Conservation (phyloP, 495 filamentous ascomycete species). For the Acidiella bohemica region DNA sequence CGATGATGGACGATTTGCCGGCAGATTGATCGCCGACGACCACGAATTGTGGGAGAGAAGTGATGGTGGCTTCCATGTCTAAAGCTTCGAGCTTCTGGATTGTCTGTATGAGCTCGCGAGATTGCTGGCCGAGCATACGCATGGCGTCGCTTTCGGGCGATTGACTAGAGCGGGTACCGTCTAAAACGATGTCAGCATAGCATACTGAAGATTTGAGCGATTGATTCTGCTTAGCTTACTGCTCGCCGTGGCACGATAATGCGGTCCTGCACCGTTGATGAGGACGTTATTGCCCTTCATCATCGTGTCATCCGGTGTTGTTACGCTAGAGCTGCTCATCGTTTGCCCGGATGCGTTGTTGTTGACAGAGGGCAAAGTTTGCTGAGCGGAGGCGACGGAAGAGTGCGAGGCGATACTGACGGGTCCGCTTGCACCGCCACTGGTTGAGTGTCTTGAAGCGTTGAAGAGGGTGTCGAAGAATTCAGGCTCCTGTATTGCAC, state of each 20-base stretch:
- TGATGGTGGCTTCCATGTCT: constrained; percentile 28
- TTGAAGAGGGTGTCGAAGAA: background rate
- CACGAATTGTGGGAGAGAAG: constrained; percentile 58
- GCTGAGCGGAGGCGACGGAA: no score
- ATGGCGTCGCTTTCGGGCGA: constrained; percentile 5
- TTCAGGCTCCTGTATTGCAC: constrained; percentile 2
- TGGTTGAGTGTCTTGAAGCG: no score
- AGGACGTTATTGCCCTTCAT: constrained; percentile 3
- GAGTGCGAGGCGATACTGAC: background rate
- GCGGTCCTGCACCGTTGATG: background rate
- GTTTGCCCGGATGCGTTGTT: no score
- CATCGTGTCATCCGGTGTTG: constrained; percentile 4
- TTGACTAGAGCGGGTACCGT: no score
- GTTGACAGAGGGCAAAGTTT: no score
- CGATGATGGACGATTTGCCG: constrained; percentile 70
- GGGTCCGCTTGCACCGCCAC: background rate
- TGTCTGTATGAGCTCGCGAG: constrained; percentile 16
- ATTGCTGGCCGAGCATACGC: constrained; percentile 5
- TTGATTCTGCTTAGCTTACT: no score
- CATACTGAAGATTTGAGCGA: no score
- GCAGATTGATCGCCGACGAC: constrained; percentile 71
- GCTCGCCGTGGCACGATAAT: background rate
- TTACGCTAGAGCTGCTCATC: background rate
- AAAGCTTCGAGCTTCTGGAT: constrained; percentile 24
- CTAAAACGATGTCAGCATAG: no score